Percentiles rank a stretch among this genome's conserved stretches.
phyloP scores from a whole-genome alignment of 2,329 filamentous ascomycete species.

The Colletotrichum chrysophilum region DNA sequence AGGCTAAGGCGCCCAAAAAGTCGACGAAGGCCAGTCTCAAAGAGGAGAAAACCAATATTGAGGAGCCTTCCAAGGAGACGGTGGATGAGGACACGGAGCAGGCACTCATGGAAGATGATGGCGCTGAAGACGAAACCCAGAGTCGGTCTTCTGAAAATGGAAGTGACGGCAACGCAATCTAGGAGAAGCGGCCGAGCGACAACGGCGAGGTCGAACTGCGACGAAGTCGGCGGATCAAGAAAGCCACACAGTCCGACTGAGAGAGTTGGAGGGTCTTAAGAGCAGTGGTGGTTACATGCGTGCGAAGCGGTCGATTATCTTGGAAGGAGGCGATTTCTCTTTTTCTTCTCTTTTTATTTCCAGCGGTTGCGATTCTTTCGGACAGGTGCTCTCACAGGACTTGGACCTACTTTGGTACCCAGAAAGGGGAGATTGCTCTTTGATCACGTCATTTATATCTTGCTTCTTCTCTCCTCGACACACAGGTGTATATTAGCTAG shows the following conservation, averaged over 20 bases:
- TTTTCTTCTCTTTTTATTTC: neutral
- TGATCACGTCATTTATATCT: neutral
- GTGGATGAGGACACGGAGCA: neutral
- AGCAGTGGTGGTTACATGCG: neutral
- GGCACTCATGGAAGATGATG: neutral
- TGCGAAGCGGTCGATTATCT: neutral
- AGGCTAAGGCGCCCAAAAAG: slow-evolving; percentile 24
- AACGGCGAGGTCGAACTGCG: neutral
- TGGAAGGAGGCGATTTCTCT: neutral
- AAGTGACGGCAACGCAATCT: neutral
- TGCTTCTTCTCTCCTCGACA: neutral
- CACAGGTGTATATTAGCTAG: neutral
- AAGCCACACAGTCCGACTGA: neutral
- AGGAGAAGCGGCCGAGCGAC: neutral
- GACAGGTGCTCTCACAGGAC: neutral
- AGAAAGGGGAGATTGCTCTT: neutral
- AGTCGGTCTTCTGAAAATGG: neutral
- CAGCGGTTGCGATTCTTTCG: neutral
- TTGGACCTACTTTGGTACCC: neutral
- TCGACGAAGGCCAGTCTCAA: neutral
- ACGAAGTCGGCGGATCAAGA: neutral
- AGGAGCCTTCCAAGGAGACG: neutral
- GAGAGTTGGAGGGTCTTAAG: neutral
- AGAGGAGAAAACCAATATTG: neutral
- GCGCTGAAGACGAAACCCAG: neutral